These are phyloP conservation scores for Sporothrix humicola DNA, from an alignment of 2,329 filamentous ascomycete genomes.

Conservation along the genomic window DNA sequence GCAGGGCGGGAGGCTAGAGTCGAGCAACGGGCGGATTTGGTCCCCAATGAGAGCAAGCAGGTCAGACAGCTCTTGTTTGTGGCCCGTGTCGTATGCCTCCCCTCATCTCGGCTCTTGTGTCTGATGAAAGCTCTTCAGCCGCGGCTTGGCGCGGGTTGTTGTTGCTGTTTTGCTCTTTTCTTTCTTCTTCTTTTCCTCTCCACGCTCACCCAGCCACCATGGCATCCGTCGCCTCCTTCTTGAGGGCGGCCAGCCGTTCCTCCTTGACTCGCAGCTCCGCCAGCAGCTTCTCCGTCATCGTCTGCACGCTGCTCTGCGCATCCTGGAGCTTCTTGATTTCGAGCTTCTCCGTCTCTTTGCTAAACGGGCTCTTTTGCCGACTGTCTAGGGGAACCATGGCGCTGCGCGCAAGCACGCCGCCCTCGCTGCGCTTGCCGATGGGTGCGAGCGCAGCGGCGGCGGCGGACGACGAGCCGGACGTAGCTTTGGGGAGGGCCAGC, in stretches of 20 bases:
- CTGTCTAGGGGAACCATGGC: conserved; percentile 75
- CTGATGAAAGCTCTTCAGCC: not conserved
- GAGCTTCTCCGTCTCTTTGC: conserved; percentile 69
- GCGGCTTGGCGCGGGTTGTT: not conserved
- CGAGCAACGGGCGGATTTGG: not conserved
- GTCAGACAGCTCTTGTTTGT: not conserved
- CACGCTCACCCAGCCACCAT: conserved; percentile 35
- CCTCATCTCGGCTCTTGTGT: not conserved
- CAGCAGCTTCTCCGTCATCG: conserved; percentile 64
- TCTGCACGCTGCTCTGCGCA: conserved; percentile 67
- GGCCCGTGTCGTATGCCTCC: no score
- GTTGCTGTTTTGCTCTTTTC: not conserved
- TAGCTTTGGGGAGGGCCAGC: conserved; percentile 53
- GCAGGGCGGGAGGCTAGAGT: no score
- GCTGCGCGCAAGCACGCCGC: conserved; percentile 67
- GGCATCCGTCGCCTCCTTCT: conserved; percentile 52
- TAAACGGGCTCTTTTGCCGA: conserved; percentile 73
- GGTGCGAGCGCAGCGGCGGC: conserved; percentile 48
- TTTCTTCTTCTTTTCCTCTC: not conserved
- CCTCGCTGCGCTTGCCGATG: conserved; percentile 48
- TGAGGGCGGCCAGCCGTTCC: conserved; percentile 63
- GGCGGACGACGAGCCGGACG: conserved; percentile 45
- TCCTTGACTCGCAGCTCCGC: conserved; percentile 69
- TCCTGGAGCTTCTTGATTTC: conserved; percentile 67
- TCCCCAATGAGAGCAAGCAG: not conserved